Conservation (phyloP, 805 yeast genomes). For the Hanseniaspora guilliermondii region DNA sequence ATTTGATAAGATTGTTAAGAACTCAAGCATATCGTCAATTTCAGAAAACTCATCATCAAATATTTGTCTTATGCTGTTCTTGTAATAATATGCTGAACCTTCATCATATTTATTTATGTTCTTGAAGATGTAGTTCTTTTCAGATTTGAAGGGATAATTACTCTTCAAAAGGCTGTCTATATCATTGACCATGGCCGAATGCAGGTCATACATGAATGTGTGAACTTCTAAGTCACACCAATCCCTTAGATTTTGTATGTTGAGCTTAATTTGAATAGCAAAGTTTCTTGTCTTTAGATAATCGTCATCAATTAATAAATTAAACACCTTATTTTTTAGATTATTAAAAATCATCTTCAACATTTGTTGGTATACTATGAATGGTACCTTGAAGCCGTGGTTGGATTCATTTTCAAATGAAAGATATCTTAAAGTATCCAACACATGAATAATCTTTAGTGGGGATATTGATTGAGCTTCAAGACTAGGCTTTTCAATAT, state of each 20-base stretch:
- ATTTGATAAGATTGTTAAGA: constrained; percentile 10
- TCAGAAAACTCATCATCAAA: constrained; percentile 1
- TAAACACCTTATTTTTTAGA: constrained; percentile 59
- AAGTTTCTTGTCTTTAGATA: constrained; percentile 51
- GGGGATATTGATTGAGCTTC: constrained; percentile 77
- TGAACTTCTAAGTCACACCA: constrained; percentile 43
- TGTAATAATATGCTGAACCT: neutral
- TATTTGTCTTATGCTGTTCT: neutral
- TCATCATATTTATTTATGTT: neutral
- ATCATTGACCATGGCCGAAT: neutral
- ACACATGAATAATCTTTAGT: constrained; percentile 64
- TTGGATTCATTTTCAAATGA: constrained; percentile 61
- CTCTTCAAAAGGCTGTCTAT: constrained; percentile 1
- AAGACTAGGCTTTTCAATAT: constrained; percentile 43
- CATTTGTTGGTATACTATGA: constrained; percentile 58
- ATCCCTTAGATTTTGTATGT: constrained; percentile 76
- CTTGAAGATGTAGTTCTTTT: neutral
- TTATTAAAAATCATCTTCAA: constrained; percentile 53
- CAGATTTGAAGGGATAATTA: neutral
- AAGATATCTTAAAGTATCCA: constrained; percentile 80
- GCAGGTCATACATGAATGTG: neutral
- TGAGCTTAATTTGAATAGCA: constrained; percentile 82
- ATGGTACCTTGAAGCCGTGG: constrained; percentile 35
- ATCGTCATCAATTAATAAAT: constrained; percentile 63
- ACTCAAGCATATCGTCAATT: constrained; percentile 4